Evolutionary conservation across 2,329 filamentous ascomycete genomes (phyloP), one percentile per base, ranked within the genome.

Genomic region (Aspergillus persii): DNA sequence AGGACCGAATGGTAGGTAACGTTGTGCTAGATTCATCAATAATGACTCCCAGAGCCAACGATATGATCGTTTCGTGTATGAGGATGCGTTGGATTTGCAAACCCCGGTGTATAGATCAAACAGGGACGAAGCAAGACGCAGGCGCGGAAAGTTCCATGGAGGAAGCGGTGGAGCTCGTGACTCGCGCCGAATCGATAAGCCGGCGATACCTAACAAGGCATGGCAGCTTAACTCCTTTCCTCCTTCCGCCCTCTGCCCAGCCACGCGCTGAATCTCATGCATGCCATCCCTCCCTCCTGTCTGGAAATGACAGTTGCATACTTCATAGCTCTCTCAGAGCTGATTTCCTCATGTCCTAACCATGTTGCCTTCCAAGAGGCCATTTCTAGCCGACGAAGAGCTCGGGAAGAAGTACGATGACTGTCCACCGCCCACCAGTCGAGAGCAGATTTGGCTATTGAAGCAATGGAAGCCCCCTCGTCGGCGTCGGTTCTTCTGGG

Each of bases 341-440:
- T 56, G n/a, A 47, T 31, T 29, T 47, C 61, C 57, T 62, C 56
- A 62, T 63, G 59, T 44, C 36, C 49, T 62, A 61, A 70, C 50
- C 47, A 80, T 80, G 78, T 64, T 71, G 54, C 65, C 71, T 52
- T 63, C 74, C 73, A 78, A 71, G 66, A 73, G 73, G 66, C 71
- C 80, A 23, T 78, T 83, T 62, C 71, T 77, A 27, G 80, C 76
- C 59, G 86, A 88, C 69, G 84, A 86, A 74, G 85, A 88, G 78
- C 79, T 86, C 60, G 85, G 84, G 58, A 88, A 88, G 75, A 85
- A 84, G 69, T 82, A 88, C 72, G 86, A 88, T 71, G 84, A 87
- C 71, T 83, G 84, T 71, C 79, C 75, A 61, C 77, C 76, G 6
- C 68, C 68, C 15, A 63, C 66, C 53, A 69, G 66, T 47, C 64